These are phyloP conservation scores for Graphilbum sp. DNA, from an alignment of 2,329 filamentous ascomycete species.

Conservation along the genomic window DNA sequence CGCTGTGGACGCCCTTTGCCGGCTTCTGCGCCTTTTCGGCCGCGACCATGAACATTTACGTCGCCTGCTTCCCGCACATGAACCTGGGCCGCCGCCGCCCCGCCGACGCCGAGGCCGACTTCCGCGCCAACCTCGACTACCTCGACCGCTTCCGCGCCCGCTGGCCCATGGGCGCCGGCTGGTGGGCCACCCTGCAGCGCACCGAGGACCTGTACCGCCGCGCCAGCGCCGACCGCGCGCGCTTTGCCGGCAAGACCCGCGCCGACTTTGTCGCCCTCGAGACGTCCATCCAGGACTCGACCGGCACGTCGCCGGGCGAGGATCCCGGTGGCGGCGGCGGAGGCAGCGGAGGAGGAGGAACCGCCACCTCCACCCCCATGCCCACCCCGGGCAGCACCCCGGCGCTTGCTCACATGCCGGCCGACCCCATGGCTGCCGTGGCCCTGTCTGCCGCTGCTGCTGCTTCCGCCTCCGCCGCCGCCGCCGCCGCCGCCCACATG, in stretches of 20 bases:
- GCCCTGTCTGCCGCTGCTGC: no score
- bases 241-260: slow-evolving; percentile 4
- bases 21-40: slow-evolving; percentile 30
- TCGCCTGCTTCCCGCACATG: slow-evolving; percentile 23
- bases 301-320: slow-evolving; percentile 1
- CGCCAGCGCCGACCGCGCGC: not conserved
- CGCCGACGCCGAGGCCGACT: not conserved
- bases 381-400: no score
- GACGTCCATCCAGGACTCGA: slow-evolving; percentile 6
- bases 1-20: slow-evolving; percentile 23
- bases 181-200: slow-evolving; percentile 7
- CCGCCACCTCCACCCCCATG: no score
- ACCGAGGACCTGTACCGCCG: slow-evolving; percentile 1
- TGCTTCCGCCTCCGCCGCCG: no score
- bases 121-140: slow-evolving; percentile 1
- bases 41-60: slow-evolving; percentile 24
- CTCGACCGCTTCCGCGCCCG: slow-evolving; percentile 1
- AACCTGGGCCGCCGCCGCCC: slow-evolving; percentile 17
- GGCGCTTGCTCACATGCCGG: no score
- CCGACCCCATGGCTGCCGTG: no score
- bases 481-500: no score
- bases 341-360: not conserved
- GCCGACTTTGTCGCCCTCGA: slow-evolving; percentile 6
- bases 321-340: slow-evolving; percentile 44
- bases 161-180: slow-evolving; percentile 6